Evolutionary conservation across 768 basidiomycete species (phyloP), one percentile per base, ranked within the genome.

Genomic region (Dentipellis sp.): DNA sequence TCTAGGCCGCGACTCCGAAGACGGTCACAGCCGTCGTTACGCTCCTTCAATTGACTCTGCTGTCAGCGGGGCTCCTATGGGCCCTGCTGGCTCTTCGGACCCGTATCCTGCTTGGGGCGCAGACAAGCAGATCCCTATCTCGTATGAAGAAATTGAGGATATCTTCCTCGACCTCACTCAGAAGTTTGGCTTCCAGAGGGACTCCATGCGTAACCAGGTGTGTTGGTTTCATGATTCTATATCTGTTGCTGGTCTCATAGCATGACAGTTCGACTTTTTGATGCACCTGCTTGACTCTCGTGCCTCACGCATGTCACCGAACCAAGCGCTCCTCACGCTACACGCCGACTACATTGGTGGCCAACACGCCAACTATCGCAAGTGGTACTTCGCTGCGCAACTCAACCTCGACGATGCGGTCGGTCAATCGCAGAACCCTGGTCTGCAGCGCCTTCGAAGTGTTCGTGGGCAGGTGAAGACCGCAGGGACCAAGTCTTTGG

Each of bases 341-440:
- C 97, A 99, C 68, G 95, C 95, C 53, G 95, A 99, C 71, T 99
- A 98, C 72, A 97, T 99, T 58, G 97, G 97, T 56, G 97, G 97
- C 48, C 91, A 93, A 66, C 90, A 98, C 67, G 97, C 97, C 63
- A 98, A 98, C 75, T 98, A 98, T 71, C 89, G 97, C 69, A 97
- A 98, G 72, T 98, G 97, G 97, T 99, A 99, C 69, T 99, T 98
- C 69, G 97, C 97, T 38, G 94, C 95, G 11, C 97, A 99, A 69
- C 88, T 99, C 69, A 95, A 98, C 69, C 87, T 99, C 56, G 97
- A 99, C 74, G 97, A 99, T 65, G 95, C 95, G 29, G 94, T 98
- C 57, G 97, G 97, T 50, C 88, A 93, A 63, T 83, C 87, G 9
- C 89, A 95, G 67, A 97, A 97, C 70, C 91, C 92, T 11, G 94